These are phyloP conservation scores for Dicorynia guianensis DNA, from an alignment of 306 rosid genomes.

Conservation along the genomic window DNA sequence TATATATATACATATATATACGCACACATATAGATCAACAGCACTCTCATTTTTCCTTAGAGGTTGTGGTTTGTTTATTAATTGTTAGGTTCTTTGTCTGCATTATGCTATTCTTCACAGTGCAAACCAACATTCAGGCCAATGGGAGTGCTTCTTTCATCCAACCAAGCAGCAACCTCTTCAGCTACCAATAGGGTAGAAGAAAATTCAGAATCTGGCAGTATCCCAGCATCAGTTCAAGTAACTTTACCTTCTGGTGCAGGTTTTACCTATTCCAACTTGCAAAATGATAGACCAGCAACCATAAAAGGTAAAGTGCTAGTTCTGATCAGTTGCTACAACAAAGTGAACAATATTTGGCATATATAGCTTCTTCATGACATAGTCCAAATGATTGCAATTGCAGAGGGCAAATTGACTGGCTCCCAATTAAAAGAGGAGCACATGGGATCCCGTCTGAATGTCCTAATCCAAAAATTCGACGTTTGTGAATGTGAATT, in stretches of 20 bases:
- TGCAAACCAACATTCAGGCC: not conserved
- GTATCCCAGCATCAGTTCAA: not conserved
- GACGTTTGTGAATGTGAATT: not conserved
- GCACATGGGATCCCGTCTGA: no score
- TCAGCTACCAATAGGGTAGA: not conserved
- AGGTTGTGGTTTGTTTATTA: no score
- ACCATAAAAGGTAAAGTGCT: not conserved
- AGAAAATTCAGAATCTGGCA: not conserved
- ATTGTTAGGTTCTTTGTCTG: not conserved
- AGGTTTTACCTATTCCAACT: not conserved
- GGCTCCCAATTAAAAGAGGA: not conserved
- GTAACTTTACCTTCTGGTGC: not conserved
- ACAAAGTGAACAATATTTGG: no score
- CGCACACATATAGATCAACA: no score
- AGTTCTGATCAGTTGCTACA: no score
- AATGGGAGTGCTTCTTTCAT: not conserved
- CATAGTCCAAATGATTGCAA: not conserved
- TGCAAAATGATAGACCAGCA: constrained; percentile 4
- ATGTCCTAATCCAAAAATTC: not conserved
- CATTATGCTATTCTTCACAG: not conserved
- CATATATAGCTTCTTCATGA: no score
- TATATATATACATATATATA: no score
- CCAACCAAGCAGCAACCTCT: constrained; percentile 4
- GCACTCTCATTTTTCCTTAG: no score
- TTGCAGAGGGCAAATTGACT: no score